A percentile compares a stretch with the other conserved stretches of the same genome.
Conservation (phyloP, 1,284 basidiomycete genomes). For the Ceratobasidium sp. region DNA sequence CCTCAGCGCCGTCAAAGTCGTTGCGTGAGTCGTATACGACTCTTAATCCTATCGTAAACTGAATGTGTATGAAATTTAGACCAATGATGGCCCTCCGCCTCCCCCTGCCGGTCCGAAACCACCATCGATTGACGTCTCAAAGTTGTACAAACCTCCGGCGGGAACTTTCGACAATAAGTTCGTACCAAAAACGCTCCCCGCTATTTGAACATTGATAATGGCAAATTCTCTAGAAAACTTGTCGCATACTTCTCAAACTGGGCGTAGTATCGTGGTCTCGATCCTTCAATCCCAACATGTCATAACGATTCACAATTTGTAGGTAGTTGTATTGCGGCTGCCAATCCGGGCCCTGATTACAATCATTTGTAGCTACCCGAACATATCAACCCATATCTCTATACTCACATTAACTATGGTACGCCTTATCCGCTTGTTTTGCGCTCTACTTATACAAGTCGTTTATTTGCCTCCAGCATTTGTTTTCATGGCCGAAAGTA, state of each 20-base stretch:
- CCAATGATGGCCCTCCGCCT: slow-evolving; percentile 25
- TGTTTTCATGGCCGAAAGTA: slow-evolving; percentile 36
- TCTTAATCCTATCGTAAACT: no score
- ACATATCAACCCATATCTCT: slow-evolving; percentile 34
- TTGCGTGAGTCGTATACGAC: slow-evolving; percentile 28
- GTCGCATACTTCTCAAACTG: slow-evolving; percentile 13
- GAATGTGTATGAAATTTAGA: no score
- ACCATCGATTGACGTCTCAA: background rate
- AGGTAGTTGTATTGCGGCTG: no score
- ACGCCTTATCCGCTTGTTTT: no score
- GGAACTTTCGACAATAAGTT: slow-evolving; percentile 8
- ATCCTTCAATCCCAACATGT: slow-evolving; percentile 2
- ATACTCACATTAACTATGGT: slow-evolving; percentile 38
- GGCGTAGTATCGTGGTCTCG: slow-evolving; percentile 22
- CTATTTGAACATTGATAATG: background rate
- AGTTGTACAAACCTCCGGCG: slow-evolving; percentile 6
- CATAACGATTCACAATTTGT: slow-evolving; percentile 18
- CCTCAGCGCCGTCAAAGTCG: slow-evolving; percentile 30
- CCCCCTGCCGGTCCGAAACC: slow-evolving; percentile 9
- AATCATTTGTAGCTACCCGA: slow-evolving; percentile 3
- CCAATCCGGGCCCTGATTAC: no score
- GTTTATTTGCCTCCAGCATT: background rate
- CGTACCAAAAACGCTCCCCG: background rate
- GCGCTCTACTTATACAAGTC: no score
- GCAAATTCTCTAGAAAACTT: background rate